Conservation (phyloP, 2,329 filamentous ascomycete species). For the Emmonsia crescens region DNA sequence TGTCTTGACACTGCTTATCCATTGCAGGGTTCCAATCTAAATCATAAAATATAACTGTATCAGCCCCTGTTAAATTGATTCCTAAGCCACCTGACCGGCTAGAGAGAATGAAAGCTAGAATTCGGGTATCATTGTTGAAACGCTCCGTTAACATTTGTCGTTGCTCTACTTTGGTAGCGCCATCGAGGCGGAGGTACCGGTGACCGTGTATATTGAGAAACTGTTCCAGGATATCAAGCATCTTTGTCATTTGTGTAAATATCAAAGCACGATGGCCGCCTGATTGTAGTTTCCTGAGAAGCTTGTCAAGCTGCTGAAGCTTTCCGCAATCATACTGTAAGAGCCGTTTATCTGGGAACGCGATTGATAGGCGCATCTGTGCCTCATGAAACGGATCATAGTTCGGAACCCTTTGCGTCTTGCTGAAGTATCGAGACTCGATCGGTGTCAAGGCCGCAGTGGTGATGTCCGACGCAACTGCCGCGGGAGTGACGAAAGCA, state of each 20-base stretch:
- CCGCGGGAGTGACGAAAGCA: slow-evolving; percentile 82
- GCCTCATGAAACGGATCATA: slow-evolving; percentile 86
- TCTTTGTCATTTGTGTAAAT: slow-evolving; percentile 99
- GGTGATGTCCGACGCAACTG: slow-evolving; percentile 67
- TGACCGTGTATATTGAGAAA: slow-evolving; percentile 97
- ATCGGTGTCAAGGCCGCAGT: slow-evolving; percentile 55
- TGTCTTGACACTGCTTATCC: slow-evolving; percentile 98
- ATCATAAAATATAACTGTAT: slow-evolving; percentile 98
- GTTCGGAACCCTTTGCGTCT: slow-evolving; percentile 42
- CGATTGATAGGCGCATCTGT: slow-evolving; percentile 83
- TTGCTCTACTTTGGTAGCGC: slow-evolving; percentile 92
- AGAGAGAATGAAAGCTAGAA: slow-evolving; percentile 89
- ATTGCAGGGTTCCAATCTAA: slow-evolving; percentile 99
- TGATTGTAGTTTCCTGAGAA: slow-evolving; percentile 76
- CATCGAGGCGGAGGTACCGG: slow-evolving; percentile 90
- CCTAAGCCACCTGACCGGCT: slow-evolving; percentile 88
- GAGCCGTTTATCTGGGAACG: slow-evolving; percentile 93
- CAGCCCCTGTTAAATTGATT: slow-evolving; percentile 92
- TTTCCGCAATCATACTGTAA: slow-evolving; percentile 97
- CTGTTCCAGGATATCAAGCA: slow-evolving; percentile 91
- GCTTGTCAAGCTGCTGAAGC: slow-evolving; percentile 74
- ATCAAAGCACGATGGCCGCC: slow-evolving; percentile 91
- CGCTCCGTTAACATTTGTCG: slow-evolving; percentile 90
- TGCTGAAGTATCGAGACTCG: slow-evolving; percentile 38
- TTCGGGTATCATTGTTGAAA: slow-evolving; percentile 90